Conservation (phyloP, 2,329 filamentous ascomycete species). For the Exutisphaerella laricina region DNA sequence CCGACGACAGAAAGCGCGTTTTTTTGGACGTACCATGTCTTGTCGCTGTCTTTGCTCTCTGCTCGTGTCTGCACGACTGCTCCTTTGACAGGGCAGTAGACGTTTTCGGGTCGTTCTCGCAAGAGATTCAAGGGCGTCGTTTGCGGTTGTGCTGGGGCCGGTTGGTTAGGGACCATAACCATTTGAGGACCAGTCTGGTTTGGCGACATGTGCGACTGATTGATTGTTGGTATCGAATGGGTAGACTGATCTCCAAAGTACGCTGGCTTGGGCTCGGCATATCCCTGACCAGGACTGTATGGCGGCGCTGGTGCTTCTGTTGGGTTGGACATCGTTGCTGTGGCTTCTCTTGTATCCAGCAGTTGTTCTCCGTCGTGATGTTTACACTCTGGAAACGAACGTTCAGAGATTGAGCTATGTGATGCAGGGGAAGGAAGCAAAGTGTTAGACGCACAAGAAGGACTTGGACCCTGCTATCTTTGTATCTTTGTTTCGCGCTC, state of each 20-base stretch:
- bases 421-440: too few relatives aligned
- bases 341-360: too few relatives aligned
- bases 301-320: conserved; percentile 3
- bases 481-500: too few relatives aligned
- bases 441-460: too few relatives aligned
- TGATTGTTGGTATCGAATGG: conserved; percentile 6
- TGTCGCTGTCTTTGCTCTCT: conserved; percentile 13
- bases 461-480: too few relatives aligned
- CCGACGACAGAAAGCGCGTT: not conserved
- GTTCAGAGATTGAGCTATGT: too few relatives aligned
- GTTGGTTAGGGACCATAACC: conserved; percentile 9
- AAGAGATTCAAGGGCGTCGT: conserved; percentile 6
- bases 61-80: conserved; percentile 5
- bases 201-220: not conserved
- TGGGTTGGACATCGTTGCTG: conserved; percentile 1
- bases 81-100: conserved; percentile 8
- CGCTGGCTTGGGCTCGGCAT: conserved; percentile 1
- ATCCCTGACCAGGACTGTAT: conserved; percentile 3
- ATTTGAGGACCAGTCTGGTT: conserved; percentile 7
- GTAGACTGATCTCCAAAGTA: conserved; percentile 1
- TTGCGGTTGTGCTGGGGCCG: conserved; percentile 7
- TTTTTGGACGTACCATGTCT: conserved; percentile 8
- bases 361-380: too few relatives aligned
- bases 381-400: too few relatives aligned
- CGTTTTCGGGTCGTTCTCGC: conserved; percentile 7